Base-by-base conservation (phyloP, 768 basidiomycete genomes). In the Suillus cothurnatus region DNA sequence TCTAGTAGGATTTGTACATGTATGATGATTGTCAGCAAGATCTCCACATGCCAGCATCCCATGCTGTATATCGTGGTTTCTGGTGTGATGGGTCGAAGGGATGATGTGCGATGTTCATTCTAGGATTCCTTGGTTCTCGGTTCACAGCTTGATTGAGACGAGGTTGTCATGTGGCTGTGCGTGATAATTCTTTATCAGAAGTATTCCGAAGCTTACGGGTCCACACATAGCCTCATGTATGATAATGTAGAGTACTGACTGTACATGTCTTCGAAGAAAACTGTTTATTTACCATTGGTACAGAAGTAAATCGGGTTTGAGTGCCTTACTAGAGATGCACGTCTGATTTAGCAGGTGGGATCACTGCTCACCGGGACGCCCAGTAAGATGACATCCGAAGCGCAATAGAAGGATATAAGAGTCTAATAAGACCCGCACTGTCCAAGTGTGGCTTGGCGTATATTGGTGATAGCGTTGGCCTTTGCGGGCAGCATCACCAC, bases 141-240 rank as follows among this genome's bases (percentile, higher is more conserved):
- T 63, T 58, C 64, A 52, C 63, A 65, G 64, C 63, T 66, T 66
- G 57, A 70, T 67, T 56, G 32, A 61, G 63, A 56, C 68, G 41
- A 57, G 70, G 70, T 75, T 72, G 69, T 74, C 69, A 77, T 77
- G 69, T 76, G 74, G 76, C 74, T 67, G 64, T 19, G 61, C 62
- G 65, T 63, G 64, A 67, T 66, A 17, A 36, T 67, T 65, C 68
- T 68, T 71, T 77, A 77, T 76, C 76, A 71, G 72, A 73, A 69
- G 60, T 49, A 58, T 66, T 64, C 58, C 7, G 31, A 9, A 21
- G 36, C 47, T 38, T 36, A 28, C 19, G 34, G 34, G 34, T n/a
- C 31, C 32, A 23, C 55, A 11, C 61, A 64, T 57, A 31, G 7
- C 34, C 47, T 32, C 52, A 9, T 26, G 43, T 45, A 28, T 64